Base-by-base conservation (phyloP, 768 basidiomycete species). In the Boletus insuetus region DNA sequence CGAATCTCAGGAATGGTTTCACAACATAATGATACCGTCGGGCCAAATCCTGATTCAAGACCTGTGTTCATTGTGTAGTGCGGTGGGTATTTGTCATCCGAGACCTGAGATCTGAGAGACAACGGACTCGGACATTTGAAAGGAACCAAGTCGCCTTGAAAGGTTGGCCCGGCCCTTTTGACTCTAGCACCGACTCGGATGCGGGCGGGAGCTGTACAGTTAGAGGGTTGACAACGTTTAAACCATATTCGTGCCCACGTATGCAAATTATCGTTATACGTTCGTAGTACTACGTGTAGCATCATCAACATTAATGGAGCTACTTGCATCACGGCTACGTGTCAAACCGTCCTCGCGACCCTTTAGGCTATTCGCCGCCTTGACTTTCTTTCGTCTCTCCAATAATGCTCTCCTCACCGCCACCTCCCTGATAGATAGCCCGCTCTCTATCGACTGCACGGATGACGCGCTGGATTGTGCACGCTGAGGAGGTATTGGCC, bases 401-500 rank as follows among this genome's bases (percentile, higher is more conserved):
- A 65, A 34, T 20, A 69, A 42, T 16, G 70, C 69, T 39, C 53
- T 63, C 46, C 54, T 63, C 46, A 65, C 68, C 7, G 60, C 56
- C 12, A 55, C 39, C 8, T 71, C 68, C 31, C 54, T 61, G 17
- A 40, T 42, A 19, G 68, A 69, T 11, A 65, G 6, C 29, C 52
- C 53, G 26, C 66, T 61, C 39, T 61, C 68, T 6, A 60, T 20
- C 19, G 69, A 68, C 44, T 61, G 58, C 31, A 67, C 50, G 0
- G 68, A 69, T 9, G 68, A 69, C 6, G 70, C 62, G 2, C 58
- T 68, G 3, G 69, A 71, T 9, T 63, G 55, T 17, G 53, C 61
- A 10, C 68, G 69, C 13, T 50, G 31, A 12, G 58, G 60, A 8
- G 45, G 57, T 45, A 42, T 53, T 4, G 68, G 68, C 24, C 61